A percentile compares a stretch with the other conserved stretches of the same genome.
Conservation (phyloP, 192 early-diverging fungal species). For the Coemansia sp. region DNA sequence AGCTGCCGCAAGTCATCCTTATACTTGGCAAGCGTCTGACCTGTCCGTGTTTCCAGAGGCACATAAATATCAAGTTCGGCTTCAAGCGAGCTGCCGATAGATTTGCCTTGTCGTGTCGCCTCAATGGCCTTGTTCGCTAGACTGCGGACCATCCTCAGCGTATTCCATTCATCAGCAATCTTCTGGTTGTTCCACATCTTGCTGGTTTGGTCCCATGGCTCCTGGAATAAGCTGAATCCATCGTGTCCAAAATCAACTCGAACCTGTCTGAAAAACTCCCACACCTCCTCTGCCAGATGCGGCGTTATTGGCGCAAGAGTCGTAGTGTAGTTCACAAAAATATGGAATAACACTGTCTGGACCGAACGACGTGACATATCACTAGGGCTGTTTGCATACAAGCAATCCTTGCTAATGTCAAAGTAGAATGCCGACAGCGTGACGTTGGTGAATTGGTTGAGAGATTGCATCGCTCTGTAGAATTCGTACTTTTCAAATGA, state of each 20-base stretch:
- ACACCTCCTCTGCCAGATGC: conserved; percentile 73
- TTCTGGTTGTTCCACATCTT: conserved; percentile 24
- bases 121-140: conserved; percentile 48
- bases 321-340: conserved; percentile 62
- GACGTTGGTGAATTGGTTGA: conserved; percentile 68
- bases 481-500: conserved; percentile 65
- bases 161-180: conserved; percentile 42
- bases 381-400: conserved; percentile 60
- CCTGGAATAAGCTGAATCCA: conserved; percentile 60
- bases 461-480: conserved; percentile 62
- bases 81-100: conserved; percentile 52
- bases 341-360: conserved; percentile 66
- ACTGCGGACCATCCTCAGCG: conserved; percentile 35
- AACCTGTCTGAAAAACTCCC: conserved; percentile 59
- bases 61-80: conserved; percentile 43
- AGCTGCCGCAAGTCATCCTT: conserved; percentile 30
- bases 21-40: conserved; percentile 20
- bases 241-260: conserved; percentile 42
- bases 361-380: conserved; percentile 58
- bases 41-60: conserved; percentile 24
- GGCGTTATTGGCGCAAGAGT: conserved; percentile 66
- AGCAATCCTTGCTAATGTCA: conserved; percentile 76
- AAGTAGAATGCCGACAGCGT: conserved; percentile 76
- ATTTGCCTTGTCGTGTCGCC: conserved; percentile 33
- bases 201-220: conserved; percentile 58